phyloP scores from a whole-genome alignment of 1,284 basidiomycete species.

The Sphaerobolus stellatus region DNA sequence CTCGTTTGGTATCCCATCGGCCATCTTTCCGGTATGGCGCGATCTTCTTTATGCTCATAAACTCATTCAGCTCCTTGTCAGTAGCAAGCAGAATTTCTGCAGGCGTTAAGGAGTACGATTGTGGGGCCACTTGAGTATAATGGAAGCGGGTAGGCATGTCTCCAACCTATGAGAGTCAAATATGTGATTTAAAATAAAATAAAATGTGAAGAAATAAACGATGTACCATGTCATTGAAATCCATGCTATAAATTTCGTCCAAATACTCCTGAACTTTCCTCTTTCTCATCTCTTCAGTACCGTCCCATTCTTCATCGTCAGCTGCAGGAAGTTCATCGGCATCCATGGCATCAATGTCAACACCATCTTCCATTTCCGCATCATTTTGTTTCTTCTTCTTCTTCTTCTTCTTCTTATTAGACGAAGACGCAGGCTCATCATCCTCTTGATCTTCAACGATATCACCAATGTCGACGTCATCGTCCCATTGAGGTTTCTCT shows the following conservation, averaged over 20 bases:
- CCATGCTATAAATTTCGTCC: constrained; percentile 86
- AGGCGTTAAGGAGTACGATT: constrained; percentile 74
- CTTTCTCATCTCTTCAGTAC: constrained; percentile 85
- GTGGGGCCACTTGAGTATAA: constrained; percentile 73
- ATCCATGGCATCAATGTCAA: constrained; percentile 68
- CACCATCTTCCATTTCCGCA: constrained; percentile 50
- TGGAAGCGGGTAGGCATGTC: constrained; percentile 93
- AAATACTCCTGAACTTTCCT: constrained; percentile 81
- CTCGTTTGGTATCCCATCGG: constrained; percentile 63
- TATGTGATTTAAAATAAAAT: constrained; percentile 8
- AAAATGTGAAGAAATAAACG: constrained; percentile 5
- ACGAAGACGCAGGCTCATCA: constrained; percentile 24
- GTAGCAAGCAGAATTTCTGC: constrained; percentile 91
- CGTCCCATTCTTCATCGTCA: constrained; percentile 71
- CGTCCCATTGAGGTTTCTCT: constrained; percentile 85
- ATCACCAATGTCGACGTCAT: constrained; percentile 81
- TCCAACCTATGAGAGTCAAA: constrained; percentile 59
- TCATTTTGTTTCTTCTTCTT: constrained; percentile 50
- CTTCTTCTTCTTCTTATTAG: constrained; percentile 42
- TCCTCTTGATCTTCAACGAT: constrained; percentile 50
- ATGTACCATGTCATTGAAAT: constrained; percentile 94
- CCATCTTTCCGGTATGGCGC: constrained; percentile 79
- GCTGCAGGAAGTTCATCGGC: constrained; percentile 54
- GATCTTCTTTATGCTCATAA: constrained; percentile 84
- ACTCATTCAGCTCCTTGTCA: constrained; percentile 90